A percentile compares a stretch with the other conserved stretches of the same genome.
These are phyloP conservation scores for Verticillium nubilum DNA, from an alignment of 2,329 filamentous ascomycete genomes.

Conservation along the genomic window DNA sequence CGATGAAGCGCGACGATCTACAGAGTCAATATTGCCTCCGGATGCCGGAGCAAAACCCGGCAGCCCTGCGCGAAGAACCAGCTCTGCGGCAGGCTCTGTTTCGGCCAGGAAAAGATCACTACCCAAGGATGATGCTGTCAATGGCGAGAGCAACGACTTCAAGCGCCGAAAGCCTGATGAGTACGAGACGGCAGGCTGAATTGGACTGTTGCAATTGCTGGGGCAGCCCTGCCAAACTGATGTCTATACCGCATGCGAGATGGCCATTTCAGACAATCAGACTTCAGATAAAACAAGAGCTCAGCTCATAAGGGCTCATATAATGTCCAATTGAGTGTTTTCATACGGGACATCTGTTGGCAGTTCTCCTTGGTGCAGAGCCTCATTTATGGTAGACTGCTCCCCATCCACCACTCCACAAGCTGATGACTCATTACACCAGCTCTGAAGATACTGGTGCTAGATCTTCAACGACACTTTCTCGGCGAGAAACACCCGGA, in stretches of 20 bases:
- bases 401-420: too few species aligned
- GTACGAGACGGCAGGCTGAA: not conserved
- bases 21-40: not conserved
- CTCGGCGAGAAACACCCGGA: not conserved
- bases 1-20: not conserved
- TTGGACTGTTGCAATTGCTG: not conserved
- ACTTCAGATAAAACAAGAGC: too few species aligned
- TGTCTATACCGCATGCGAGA: not conserved
- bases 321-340: too few species aligned
- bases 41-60: not conserved
- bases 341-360: too few species aligned
- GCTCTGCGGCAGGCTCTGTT: not conserved
- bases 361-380: too few species aligned
- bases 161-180: not conserved
- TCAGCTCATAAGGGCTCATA: too few species aligned
- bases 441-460: too few species aligned
- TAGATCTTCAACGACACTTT: not conserved
- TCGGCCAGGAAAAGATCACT: not conserved
- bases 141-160: not conserved
- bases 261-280: too few species aligned
- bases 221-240: not conserved
- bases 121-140: not conserved
- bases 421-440: too few species aligned
- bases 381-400: too few species aligned
- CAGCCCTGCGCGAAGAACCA: not conserved